Evolutionary conservation across 2,329 filamentous ascomycete genomes (phyloP).

Genomic region (Ramularia endophylla): DNA sequence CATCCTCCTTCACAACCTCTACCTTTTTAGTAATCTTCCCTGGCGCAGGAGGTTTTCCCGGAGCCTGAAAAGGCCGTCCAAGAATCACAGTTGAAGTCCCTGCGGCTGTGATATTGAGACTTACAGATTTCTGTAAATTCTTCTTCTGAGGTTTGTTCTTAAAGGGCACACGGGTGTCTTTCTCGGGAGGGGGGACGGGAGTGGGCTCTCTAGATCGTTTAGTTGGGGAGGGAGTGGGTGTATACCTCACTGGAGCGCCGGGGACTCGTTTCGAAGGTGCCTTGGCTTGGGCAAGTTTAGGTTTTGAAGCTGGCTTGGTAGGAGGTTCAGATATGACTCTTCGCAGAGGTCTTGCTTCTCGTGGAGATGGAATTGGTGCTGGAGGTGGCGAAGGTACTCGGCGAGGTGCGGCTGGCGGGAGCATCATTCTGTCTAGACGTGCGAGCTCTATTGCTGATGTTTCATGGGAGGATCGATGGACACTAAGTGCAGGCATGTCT

Average conservation of each 20-base stretch:
- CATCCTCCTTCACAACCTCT: conserved; percentile 17
- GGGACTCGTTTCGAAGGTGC: conserved; percentile 14
- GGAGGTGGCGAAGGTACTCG: neutral
- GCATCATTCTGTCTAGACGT: conserved; percentile 17
- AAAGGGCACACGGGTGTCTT: neutral
- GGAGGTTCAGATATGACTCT: conserved; percentile 16
- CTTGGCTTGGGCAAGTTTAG: neutral
- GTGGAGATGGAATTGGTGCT: neutral
- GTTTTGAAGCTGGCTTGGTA: too few relatives aligned
- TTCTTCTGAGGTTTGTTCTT: conserved; percentile 11
- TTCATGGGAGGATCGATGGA: conserved; percentile 4
- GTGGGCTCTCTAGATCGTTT: conserved; percentile 14
- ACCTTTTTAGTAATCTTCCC: conserved; percentile 1
- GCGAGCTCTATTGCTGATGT: conserved; percentile 11
- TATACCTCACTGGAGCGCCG: conserved; percentile 27
- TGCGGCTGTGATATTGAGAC: conserved; percentile 20
- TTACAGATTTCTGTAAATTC: conserved; percentile 20
- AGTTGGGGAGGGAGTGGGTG: conserved; percentile 21
- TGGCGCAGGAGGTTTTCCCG: conserved; percentile 16
- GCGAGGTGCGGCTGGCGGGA: conserved; percentile 12
- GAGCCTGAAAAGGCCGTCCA: conserved; percentile 25
- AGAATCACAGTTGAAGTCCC: conserved; percentile 26
- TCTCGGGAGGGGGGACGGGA: neutral
- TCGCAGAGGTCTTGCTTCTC: conserved; percentile 12
- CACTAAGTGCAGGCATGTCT: too few relatives aligned